Percentiles rank a stretch among this genome's conserved stretches.
These are phyloP conservation scores for Pholiota microspora DNA, from an alignment of 768 basidiomycete genomes.

Conservation along the genomic window DNA sequence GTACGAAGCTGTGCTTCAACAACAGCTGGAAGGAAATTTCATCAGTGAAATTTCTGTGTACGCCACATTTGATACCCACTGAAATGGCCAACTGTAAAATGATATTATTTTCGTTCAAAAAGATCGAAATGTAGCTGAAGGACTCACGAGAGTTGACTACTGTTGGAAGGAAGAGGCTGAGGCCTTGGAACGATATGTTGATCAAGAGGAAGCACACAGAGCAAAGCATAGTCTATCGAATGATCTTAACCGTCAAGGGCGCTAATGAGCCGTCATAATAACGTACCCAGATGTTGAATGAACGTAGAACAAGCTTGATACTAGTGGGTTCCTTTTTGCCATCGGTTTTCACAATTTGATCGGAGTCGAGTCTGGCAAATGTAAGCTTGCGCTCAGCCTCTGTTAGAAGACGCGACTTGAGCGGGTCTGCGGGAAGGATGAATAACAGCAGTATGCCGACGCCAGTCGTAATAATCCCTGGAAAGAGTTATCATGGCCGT, in stretches of 20 bases:
- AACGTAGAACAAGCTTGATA: slow-evolving; percentile 16
- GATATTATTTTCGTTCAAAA: background rate
- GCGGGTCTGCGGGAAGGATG: slow-evolving; percentile 25
- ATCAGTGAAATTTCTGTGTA: background rate
- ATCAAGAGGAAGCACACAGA: slow-evolving; percentile 26
- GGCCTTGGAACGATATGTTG: slow-evolving; percentile 39
- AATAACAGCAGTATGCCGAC: slow-evolving; percentile 23
- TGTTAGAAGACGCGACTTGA: slow-evolving; percentile 22
- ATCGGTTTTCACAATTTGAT: slow-evolving; percentile 22
- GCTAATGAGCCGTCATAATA: slow-evolving; percentile 1
- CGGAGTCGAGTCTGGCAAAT: slow-evolving; percentile 23
- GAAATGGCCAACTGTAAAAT: slow-evolving; percentile 28
- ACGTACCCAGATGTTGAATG: slow-evolving; percentile 13
- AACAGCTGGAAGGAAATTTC: slow-evolving; percentile 24
- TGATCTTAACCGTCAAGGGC: no score
- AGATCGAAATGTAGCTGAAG: background rate
- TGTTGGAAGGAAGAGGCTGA: slow-evolving; percentile 41
- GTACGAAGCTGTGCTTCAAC: slow-evolving; percentile 44
- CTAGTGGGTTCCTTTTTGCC: slow-evolving; percentile 22
- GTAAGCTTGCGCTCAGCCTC: slow-evolving; percentile 24
- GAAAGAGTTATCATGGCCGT: background rate
- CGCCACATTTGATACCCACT: slow-evolving; percentile 18
- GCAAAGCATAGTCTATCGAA: slow-evolving; percentile 26
- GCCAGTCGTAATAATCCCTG: slow-evolving; percentile 23
- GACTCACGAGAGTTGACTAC: slow-evolving; percentile 39